Evolutionary conservation across 805 yeast genomes (phyloP).

Genomic region (Kluyveromyces siamensis): DNA sequence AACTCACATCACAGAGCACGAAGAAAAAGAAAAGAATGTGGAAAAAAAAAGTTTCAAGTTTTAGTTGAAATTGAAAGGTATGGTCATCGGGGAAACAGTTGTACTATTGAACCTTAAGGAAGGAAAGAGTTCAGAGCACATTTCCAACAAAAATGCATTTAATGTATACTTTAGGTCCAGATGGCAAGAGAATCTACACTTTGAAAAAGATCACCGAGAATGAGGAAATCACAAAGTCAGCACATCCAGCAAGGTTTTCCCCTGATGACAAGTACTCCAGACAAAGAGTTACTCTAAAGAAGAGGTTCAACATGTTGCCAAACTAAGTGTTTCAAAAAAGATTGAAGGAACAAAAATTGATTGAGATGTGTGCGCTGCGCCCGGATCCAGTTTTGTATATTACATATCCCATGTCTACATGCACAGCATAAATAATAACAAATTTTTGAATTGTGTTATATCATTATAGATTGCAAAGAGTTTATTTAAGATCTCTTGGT

Average conservation of each 20-base stretch:
- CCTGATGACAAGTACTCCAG: conserved; percentile 99
- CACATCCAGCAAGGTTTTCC: conserved; percentile 99
- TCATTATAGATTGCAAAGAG: not conserved
- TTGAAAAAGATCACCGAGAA: conserved; percentile 67
- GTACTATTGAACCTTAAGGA: too few relatives aligned
- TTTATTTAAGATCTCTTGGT: too few relatives aligned
- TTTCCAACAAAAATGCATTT: conserved; percentile 65
- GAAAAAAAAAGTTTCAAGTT: not conserved
- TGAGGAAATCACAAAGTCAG: conserved; percentile 96
- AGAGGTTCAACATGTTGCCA: conserved; percentile 83
- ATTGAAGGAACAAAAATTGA: conserved; percentile 4
- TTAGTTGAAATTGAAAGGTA: not conserved
- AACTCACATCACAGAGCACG: not conserved
- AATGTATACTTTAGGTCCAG: conserved; percentile 92
- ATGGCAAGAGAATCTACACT: conserved; percentile 94
- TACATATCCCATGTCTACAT: not conserved
- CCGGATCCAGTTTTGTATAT: not conserved
- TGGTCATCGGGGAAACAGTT: not conserved
- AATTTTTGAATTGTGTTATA: not conserved
- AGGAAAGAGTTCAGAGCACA: too few relatives aligned
- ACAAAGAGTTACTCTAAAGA: conserved; percentile 97
- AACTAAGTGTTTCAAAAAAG: conserved; percentile 45
- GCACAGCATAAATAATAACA: not conserved
- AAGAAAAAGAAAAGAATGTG: not conserved
- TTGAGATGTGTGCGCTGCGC: not conserved